phyloP scores from a whole-genome alignment of 148 eudicot species.

The Bassia scoparia region DNA sequence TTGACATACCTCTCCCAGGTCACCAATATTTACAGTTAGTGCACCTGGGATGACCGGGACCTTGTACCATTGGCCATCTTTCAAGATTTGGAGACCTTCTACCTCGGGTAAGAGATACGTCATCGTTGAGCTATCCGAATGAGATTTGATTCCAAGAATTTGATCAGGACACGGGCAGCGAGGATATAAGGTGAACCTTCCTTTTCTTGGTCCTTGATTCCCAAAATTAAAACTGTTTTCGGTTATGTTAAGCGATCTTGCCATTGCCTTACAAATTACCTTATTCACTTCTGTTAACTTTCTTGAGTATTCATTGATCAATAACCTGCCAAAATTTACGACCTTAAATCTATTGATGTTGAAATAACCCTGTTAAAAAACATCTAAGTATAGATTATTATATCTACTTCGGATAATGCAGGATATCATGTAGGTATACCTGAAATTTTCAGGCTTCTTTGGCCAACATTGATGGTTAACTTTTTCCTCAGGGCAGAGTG shows the following conservation, averaged over 20 bases:
- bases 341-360: neutral
- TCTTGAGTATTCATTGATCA: conserved; percentile 30
- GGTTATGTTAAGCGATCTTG: conserved; percentile 33
- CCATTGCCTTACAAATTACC: conserved; percentile 37
- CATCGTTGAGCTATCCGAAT: conserved; percentile 42
- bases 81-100: conserved; percentile 49
- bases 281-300: conserved; percentile 20
- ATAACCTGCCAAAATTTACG: conserved; percentile 24
- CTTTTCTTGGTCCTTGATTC: conserved; percentile 24
- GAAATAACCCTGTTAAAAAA: neutral
- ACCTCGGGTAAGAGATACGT: conserved; percentile 40
- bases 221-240: conserved; percentile 42
- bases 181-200: conserved; percentile 45
- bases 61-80: conserved; percentile 45
- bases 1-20: conserved; percentile 57
- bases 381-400: too few relatives aligned
- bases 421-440: conserved; percentile 25
- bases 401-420: too few relatives aligned
- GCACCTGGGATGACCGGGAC: conserved; percentile 48
- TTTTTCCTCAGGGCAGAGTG: conserved; percentile 39
- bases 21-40: conserved; percentile 44
- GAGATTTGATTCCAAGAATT: conserved; percentile 46
- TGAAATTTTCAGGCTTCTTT: conserved; percentile 44
- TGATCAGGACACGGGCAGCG: conserved; percentile 43
- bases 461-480: conserved; percentile 54